Evolutionary conservation across 768 basidiomycete genomes (phyloP), one percentile per base, ranked within the genome.

Genomic region (Phaeotremella fagi): DNA sequence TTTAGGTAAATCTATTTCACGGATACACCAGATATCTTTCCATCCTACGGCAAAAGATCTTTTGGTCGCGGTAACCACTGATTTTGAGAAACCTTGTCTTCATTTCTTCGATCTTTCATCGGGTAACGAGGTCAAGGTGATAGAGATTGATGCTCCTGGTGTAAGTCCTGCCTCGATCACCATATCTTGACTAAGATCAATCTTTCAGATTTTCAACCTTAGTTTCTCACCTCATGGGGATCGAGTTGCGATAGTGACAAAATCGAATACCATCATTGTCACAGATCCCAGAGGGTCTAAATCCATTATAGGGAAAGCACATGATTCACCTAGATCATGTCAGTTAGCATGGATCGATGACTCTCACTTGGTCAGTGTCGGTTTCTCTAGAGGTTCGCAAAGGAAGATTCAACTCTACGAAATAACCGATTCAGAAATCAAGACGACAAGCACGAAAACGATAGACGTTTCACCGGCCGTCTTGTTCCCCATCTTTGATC

Each of bases 401-500:
- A 58, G 76, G 15, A 72, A 75, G 48, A 59, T 76, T 49, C 66
- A 70, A 36, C 59, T 76, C 11, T 71, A 73, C 57, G 2, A 31
- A 2, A 35, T 71, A 38, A 26, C 38, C 14, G 6, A 23, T 27
- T 24, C 43, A 5, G 51, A 44, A 11, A 55, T 72, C 33, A 37
- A 57, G 25, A 57, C 54, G 7, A 23, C 68, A 3, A 54, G 52
- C 11, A 59, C 60, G 24, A 41, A 62, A 2, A 55, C 55, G 4
- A 66, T 77, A 36, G 75, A 77, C 48, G 67, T 75, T 22, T 75
- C 75, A 1, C 75, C 75, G 0, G 68, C 74, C 0, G 68, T 74
- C 2, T 64, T 77, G 4, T 74, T 74, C 58, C 75, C 75, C 3
- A 54, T 57, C 35, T 71, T 66, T 53, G 76, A 77, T 50, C 50